A percentile compares a stretch with the other conserved stretches of the same genome.
Evolutionary conservation across 768 basidiomycete species (phyloP).

Genomic region (Psilocybe cubensis): DNA sequence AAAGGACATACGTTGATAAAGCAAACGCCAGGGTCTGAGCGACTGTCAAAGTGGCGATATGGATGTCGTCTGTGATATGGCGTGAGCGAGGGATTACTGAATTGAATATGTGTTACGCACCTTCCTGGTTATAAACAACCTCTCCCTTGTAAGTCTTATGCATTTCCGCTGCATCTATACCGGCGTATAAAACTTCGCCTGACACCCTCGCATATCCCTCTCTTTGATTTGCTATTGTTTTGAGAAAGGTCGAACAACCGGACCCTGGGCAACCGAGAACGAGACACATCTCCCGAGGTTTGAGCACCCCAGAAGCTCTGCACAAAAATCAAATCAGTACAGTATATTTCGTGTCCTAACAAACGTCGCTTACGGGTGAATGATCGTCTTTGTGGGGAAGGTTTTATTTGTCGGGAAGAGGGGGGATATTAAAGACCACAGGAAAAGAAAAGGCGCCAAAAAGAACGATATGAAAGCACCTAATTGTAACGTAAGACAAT

Average conservation of each 20-base stretch:
- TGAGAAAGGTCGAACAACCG: constrained; percentile 88
- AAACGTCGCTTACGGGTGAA: constrained; percentile 51
- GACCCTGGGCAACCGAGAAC: constrained; percentile 83
- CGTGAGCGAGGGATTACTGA: background rate
- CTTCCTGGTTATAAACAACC: constrained; percentile 79
- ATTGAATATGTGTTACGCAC: constrained; percentile 30
- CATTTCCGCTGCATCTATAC: constrained; percentile 79
- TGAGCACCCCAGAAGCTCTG: constrained; percentile 69
- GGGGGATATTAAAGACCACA: constrained; percentile 45
- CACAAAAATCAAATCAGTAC: background rate
- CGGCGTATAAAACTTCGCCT: constrained; percentile 83
- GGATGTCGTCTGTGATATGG: constrained; percentile 63
- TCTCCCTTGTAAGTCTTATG: constrained; percentile 77
- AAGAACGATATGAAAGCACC: constrained; percentile 60
- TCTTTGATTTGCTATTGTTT: constrained; percentile 78
- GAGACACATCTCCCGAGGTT: constrained; percentile 86
- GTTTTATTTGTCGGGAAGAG: constrained; percentile 42
- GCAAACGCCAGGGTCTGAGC: constrained; percentile 77
- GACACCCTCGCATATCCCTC: constrained; percentile 62
- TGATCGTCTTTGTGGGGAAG: constrained; percentile 51
- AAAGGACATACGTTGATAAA: constrained; percentile 52
- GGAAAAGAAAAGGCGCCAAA: constrained; percentile 50
- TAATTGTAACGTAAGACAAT: constrained; percentile 19
- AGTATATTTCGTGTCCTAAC: background rate
- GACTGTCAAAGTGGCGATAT: constrained; percentile 83